Conservation (phyloP, 345 rosid genomes). For the Eucalyptus paniculata region DNA sequence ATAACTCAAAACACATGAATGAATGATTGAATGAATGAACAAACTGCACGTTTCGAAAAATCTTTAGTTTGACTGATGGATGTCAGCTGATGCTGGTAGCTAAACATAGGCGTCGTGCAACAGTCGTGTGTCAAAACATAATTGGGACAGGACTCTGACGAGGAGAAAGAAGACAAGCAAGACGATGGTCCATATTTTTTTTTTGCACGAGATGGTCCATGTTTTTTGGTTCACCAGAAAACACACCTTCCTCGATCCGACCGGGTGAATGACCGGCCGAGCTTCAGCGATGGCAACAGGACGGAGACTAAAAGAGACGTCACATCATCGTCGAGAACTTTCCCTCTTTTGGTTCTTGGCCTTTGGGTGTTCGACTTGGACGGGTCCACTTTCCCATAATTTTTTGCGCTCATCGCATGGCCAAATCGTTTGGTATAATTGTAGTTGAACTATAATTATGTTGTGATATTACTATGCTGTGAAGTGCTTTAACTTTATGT, state of each 20-base stretch:
- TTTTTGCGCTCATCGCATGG: neutral
- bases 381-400: neutral
- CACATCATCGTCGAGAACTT: neutral
- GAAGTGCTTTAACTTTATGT: neutral
- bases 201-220: neutral
- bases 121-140: neutral
- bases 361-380: neutral
- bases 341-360: neutral
- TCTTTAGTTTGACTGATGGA: neutral
- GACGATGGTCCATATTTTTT: neutral
- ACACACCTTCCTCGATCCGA: neutral
- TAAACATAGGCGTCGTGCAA: neutral
- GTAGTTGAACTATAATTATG: neutral
- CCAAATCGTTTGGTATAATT: neutral
- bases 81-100: neutral
- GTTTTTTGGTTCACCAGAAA: neutral
- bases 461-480: neutral
- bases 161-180: neutral
- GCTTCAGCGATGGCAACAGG: neutral
- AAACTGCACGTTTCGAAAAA: neutral
- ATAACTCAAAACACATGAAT: neutral
- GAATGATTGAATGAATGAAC: neutral
- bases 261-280: neutral
- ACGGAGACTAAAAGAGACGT: neutral
- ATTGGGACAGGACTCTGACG: neutral